Evolutionary conservation across 495 filamentous ascomycete species (phyloP).

Genomic region (Talaromyces thailandensis): DNA sequence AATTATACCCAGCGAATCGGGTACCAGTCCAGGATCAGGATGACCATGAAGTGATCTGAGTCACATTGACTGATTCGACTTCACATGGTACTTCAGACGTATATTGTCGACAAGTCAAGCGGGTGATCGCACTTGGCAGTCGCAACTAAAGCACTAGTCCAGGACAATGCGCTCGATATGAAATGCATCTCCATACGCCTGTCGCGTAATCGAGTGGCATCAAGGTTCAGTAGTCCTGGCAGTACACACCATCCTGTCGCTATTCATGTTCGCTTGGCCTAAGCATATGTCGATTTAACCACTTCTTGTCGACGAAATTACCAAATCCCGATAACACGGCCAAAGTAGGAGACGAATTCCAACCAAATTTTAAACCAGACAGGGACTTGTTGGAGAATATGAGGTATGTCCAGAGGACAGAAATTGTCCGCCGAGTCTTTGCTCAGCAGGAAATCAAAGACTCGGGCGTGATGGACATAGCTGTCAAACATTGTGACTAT

Average conservation of each 20-base stretch:
- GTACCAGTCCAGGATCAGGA: not conserved
- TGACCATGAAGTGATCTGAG: not conserved
- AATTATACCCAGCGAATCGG: not conserved
- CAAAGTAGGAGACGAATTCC: not conserved
- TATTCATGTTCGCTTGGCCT: not conserved
- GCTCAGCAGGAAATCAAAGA: not conserved
- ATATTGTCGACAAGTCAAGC: not conserved
- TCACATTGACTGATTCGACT: not conserved
- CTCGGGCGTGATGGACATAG: not conserved
- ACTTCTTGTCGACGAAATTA: not conserved
- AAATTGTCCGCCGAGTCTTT: not conserved
- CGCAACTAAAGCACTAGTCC: not conserved
- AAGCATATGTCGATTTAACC: not conserved
- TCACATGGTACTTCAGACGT: not conserved
- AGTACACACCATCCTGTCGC: not conserved
- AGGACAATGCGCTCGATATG: not conserved
- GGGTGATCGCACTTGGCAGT: not conserved
- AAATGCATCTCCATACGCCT: not conserved
- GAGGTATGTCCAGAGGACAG: not conserved
- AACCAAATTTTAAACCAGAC: not conserved
- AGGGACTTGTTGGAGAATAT: not conserved
- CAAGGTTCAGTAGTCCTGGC: not conserved
- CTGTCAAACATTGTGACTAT: not conserved
- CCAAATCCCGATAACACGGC: not conserved
- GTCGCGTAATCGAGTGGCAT: not conserved